Evolutionary conservation across 352 stramenopile species (phyloP), one percentile per base, ranked within the genome.

Genomic region (Discostella stelligera): DNA sequence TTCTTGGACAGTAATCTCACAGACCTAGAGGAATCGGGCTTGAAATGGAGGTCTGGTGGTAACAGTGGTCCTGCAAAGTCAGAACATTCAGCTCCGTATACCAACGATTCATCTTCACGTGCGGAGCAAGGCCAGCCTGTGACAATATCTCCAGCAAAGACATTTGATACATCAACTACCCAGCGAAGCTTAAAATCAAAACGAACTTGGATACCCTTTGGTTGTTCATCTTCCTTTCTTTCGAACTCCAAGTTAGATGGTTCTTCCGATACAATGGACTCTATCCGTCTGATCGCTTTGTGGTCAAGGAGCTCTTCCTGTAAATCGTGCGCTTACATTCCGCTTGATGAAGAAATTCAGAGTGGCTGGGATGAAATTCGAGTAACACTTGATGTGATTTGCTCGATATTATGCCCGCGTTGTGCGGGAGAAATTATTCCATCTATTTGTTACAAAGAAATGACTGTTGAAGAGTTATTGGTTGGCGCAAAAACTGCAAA

Each of bases 321-420:
- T 60, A 74, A 86, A 54, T 76, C 71, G 49, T 93, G 87, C 54
- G 69, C 68, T 11, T 92, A 93, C 59, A 80, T 86, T 32, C 88
- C 84, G 9, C 70, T 93, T 6, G 88, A 93, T 56, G 88, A 93
- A 85, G 88, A 93, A 78, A 80, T 93, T 55, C 82, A 90, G 62
- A 74, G 74, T 69, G 86, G 88, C 0, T 93, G 88, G 88, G 86
- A 92, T 79, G 66, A 82, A 6, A 62, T 88, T 20, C 23, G 83
- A 39, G 74, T 85, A 10, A 81, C 72, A 58, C 16, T 54, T 41
- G 83, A 89, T 61, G 71, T 68, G 65, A 53, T 41, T 53, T 68
- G 54, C 55, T 55, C 63, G 25, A 71, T 91, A 44, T 63, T 30
- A 32, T 93, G 88, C 71, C 80, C 86, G 52, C 81, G 88, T 21